Evolutionary conservation across 805 yeast species (phyloP).

Genomic region (Tetrapisispora fleetii): DNA sequence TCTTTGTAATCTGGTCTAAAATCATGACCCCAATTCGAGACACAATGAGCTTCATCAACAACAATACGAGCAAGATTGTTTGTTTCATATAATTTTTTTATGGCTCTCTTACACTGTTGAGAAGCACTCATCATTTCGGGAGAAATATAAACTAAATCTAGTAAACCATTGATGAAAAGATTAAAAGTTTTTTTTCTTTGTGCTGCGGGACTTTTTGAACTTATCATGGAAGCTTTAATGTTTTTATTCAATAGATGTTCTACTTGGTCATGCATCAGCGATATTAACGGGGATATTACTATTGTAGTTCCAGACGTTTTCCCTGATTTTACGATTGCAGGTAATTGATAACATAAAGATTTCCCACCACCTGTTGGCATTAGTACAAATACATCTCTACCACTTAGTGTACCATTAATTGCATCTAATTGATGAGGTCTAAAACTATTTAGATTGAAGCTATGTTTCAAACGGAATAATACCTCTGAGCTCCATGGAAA

Average conservation of each 20-base stretch:
- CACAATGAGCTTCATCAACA: constrained; percentile 97
- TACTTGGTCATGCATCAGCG: constrained; percentile 97
- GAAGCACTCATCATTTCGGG: constrained; percentile 92
- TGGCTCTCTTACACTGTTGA: constrained; percentile 53
- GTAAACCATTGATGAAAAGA: constrained; percentile 51
- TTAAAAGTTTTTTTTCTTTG: constrained; percentile 58
- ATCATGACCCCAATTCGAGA: constrained; percentile 98
- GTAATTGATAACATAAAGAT: constrained; percentile 89
- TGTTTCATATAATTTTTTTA: constrained; percentile 46
- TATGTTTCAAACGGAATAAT: constrained; percentile 41
- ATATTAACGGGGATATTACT: constrained; percentile 89
- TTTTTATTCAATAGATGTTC: constrained; percentile 59
- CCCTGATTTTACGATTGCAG: constrained; percentile 76
- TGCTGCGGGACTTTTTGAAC: constrained; percentile 58
- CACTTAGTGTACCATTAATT: constrained; percentile 61
- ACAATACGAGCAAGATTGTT: constrained; percentile 72
- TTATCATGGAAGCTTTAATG: constrained; percentile 82
- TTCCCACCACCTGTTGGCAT: constrained; percentile 99
- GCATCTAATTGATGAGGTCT: constrained; percentile 85
- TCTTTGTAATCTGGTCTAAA: constrained; percentile 93
- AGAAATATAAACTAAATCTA: constrained; percentile 77
- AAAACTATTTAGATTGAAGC: constrained; percentile 59
- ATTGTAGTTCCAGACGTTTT: constrained; percentile 76
- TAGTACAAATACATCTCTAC: constrained; percentile 83
- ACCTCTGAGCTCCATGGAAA: constrained; percentile 64